Conservation (phyloP, 371 early-diverging fungal species). For the Mucor plumbeus region DNA sequence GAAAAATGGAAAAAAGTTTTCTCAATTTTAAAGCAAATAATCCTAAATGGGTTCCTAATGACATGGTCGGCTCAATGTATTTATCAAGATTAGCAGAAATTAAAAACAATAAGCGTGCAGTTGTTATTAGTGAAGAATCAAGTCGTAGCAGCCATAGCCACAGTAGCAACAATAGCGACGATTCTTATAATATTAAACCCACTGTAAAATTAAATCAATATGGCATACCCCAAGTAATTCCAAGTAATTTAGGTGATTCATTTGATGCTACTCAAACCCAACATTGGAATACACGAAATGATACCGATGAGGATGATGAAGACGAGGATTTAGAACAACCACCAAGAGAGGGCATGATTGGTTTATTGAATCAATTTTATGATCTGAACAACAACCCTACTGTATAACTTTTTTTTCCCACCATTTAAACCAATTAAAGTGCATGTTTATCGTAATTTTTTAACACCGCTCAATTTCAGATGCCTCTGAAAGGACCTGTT, state of each 20-base stretch:
- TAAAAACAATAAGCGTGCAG: slow-evolving; percentile 21
- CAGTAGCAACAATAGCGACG: background rate
- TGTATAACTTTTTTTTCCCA: slow-evolving; percentile 20
- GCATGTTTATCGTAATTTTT: background rate
- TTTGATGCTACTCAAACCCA: slow-evolving; percentile 26
- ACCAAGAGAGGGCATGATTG: slow-evolving; percentile 48
- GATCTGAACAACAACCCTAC: slow-evolving; percentile 58
- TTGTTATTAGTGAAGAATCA: background rate
- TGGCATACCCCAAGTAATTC: slow-evolving; percentile 41
- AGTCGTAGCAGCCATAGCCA: background rate
- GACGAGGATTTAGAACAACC: slow-evolving; percentile 41
- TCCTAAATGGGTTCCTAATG: slow-evolving; percentile 83
- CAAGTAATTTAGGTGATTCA: slow-evolving; percentile 45
- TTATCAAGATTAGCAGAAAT: slow-evolving; percentile 54
- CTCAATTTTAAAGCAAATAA: slow-evolving; percentile 92
- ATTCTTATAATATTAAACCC: background rate
- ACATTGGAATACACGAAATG: slow-evolving; percentile 24
- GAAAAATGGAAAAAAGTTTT: slow-evolving; percentile 97
- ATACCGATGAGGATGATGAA: slow-evolving; percentile 8
- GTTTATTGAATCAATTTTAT: slow-evolving; percentile 66
- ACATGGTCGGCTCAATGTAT: slow-evolving; percentile 75
- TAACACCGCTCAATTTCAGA: slow-evolving; percentile 20
- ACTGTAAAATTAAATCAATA: slow-evolving; percentile 34
- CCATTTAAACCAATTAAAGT: slow-evolving; percentile 15
- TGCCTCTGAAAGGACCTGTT: slow-evolving; percentile 33